Conservation (phyloP, 148 eudicot genomes). For the Gaultheria prostrata region DNA sequence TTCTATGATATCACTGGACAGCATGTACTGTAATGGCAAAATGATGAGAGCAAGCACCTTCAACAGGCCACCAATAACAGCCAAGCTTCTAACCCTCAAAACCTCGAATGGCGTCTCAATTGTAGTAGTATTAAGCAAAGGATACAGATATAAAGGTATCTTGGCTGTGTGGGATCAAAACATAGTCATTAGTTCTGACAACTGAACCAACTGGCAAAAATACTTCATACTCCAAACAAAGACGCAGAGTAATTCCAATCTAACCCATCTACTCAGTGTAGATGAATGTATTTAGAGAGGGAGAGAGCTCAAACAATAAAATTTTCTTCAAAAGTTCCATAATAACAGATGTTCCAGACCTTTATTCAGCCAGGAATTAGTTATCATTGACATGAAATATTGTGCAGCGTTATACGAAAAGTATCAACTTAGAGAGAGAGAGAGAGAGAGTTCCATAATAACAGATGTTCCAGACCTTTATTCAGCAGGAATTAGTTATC, state of each 20-base stretch:
- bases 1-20: background rate
- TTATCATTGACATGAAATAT: too few species aligned
- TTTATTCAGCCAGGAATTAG: too few species aligned
- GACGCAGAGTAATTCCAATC: background rate
- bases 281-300: background rate
- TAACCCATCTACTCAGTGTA: background rate
- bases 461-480: background rate
- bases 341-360: background rate
- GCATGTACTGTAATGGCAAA: background rate
- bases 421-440: too few species aligned
- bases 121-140: constrained; percentile 12
- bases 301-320: background rate
- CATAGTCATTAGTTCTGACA: background rate
- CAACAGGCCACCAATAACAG: constrained; percentile 22
- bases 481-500: too few species aligned
- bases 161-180: constrained; percentile 17
- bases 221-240: background rate
- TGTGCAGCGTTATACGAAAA: too few species aligned
- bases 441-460: background rate
- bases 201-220: background rate
- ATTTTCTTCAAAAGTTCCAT: background rate
- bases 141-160: constrained; percentile 23
- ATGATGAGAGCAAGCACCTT: constrained; percentile 20
- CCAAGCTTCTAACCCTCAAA: constrained; percentile 27
- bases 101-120: constrained; percentile 19